Evolutionary conservation across 495 filamentous ascomycete genomes (phyloP), one percentile per base, ranked within the genome.

Genomic region (Ascobolus immersus): DNA sequence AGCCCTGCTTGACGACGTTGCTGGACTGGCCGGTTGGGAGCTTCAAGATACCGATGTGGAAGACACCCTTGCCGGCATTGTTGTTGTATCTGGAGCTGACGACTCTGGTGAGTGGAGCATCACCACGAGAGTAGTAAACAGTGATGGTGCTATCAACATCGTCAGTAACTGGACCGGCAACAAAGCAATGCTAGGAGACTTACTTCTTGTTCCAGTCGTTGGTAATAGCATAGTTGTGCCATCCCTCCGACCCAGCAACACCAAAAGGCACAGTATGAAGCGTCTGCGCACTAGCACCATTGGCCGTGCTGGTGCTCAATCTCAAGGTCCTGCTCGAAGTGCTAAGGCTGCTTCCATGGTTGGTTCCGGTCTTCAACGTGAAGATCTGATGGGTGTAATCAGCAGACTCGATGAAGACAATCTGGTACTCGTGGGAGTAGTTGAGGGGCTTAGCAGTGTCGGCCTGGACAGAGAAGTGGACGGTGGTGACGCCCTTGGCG

Each of bases 181-280:
- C 27, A 15, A 19, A 11, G 17, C 27, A 8, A 15, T 22, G 1
- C 7, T 18, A 5, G 18, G n/a, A 22, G 10, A 40, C 53, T 36
- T 43, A 66, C 63, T 62, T 67, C 39, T 57, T 52, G 13, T 38
- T 29, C 32, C 57, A 66, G 42, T 66, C 53, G 1, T 63, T 44
- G n/a, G 55, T 56, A 21, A 68, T 47, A 28, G 62, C 64, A 56
- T 65, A 68, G 48, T 68, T 68, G 42, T 68, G 64, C 64, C 64
- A 67, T 12, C 47, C 52, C 11, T 47, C 52, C 24, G 23, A 19
- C 11, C 52, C 49, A 24, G 53, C 52, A n/a, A 13, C 2, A n/a
- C 28, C n/a, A 23, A 61, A 63, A 4, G 49, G 47, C 0, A 48
- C 42, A 14, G 45, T 51, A 42, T 58, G 61, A n/a, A 62, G 34